Evolutionary conservation across 208 protist genomes (phyloP).

Genomic region (Balamuthia mandrillaris): DNA sequence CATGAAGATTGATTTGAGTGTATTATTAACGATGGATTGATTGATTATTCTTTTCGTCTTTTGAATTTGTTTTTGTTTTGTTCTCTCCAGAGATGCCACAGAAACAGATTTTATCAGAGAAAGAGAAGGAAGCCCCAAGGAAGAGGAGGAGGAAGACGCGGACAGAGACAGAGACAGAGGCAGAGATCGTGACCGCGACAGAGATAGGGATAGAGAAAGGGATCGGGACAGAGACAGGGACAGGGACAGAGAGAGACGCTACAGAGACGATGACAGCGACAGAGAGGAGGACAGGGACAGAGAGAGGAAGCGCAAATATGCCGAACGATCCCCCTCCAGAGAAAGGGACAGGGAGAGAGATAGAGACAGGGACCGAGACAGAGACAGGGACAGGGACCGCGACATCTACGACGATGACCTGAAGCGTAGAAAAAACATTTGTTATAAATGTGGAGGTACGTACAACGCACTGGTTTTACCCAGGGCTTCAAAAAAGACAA

Average conservation of each 20-base stretch:
- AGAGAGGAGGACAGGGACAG: background rate
- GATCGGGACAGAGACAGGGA: conserved; percentile 1
- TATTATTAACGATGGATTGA: too few relatives aligned
- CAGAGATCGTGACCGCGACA: too few relatives aligned
- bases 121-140: too few relatives aligned
- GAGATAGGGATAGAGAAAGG: background rate
- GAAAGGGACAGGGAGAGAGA: conserved; percentile 18
- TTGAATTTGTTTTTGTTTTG: too few relatives aligned
- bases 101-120: too few relatives aligned
- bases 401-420: conserved; percentile 18
- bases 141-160: too few relatives aligned
- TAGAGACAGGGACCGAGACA: conserved; percentile 6
- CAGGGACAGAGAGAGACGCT: background rate
- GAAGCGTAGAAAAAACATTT: conserved; percentile 36
- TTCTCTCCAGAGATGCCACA: too few relatives aligned
- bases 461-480: background rate
- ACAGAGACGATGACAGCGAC: background rate
- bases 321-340: too few relatives aligned
- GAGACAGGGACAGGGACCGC: background rate
- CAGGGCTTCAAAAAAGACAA: background rate
- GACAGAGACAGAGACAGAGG: too few relatives aligned
- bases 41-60: too few relatives aligned
- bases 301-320: conserved; percentile 37
- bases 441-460: conserved; percentile 39
- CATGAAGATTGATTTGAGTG: too few relatives aligned